Conservation (phyloP, 2,329 filamentous ascomycete genomes). For the Scedosporium aurantiacum region DNA sequence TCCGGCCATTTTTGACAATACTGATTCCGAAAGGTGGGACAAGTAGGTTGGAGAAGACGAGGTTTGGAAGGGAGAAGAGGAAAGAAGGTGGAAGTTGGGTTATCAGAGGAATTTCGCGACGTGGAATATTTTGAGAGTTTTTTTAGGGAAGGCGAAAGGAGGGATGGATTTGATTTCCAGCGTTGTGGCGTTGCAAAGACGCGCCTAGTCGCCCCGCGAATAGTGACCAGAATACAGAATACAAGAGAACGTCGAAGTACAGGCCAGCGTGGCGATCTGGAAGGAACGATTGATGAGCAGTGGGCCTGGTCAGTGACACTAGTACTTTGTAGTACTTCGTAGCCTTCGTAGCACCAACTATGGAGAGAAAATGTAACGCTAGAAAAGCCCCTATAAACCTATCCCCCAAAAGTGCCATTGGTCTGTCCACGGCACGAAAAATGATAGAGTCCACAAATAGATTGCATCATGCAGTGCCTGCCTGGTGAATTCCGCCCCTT, state of each 20-base stretch:
- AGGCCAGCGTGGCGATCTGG: background rate
- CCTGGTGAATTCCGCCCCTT: background rate
- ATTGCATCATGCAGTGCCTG: slow-evolving; percentile 1
- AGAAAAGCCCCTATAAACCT: background rate
- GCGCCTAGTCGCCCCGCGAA: background rate
- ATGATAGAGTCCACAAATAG: background rate
- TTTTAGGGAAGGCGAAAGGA: background rate
- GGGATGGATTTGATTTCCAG: slow-evolving; percentile 1
- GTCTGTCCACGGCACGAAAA: background rate
- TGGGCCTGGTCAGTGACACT: background rate
- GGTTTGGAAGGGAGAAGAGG: no score
- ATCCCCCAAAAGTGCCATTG: background rate
- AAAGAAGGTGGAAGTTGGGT: background rate
- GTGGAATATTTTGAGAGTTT: background rate
- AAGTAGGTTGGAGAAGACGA: background rate
- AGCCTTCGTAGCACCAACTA: background rate
- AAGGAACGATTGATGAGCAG: background rate
- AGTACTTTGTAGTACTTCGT: background rate
- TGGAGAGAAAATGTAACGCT: background rate
- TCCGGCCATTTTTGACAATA: slow-evolving; percentile 11
- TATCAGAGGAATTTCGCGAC: background rate
- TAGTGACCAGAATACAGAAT: background rate
- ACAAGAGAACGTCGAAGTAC: background rate
- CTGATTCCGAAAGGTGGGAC: background rate
- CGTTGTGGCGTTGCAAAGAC: background rate